Base-by-base conservation (phyloP, 2,329 filamentous ascomycete species). In the Xylaria sp. region DNA sequence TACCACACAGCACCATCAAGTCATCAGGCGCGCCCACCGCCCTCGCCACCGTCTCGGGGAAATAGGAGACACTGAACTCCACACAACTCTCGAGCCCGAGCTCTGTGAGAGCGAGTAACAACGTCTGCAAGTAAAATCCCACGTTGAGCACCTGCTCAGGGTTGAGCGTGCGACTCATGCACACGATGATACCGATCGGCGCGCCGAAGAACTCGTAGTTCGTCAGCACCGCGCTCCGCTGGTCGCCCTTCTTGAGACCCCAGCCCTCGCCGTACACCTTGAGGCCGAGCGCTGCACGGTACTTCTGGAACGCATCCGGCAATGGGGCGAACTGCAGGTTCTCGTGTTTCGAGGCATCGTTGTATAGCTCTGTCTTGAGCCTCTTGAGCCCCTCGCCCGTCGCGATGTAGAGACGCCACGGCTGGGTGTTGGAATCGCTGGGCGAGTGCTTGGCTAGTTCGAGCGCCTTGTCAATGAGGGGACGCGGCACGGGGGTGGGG, bases 171-270 rank as follows among this genome's bases (percentile, higher is more conserved):
- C 23, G 16, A 42, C 55, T 61, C 63, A 66, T 65, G 59, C 65
- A 66, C n/a, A 67, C 60, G 52, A 69, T 47, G 1, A 60, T 52
- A 0, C 51, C 67, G 0, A 61, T 60, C 1, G 67, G 64, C 1
- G 66, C 66, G 19, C 65, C 63, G 59, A 67, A 67, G 63, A 67
- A 69, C 4, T 64, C 59, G 47, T 52, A 68, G 42, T 68, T 68
- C 1, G 61, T 59, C 62, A 69, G 46, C 52, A 58, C 47, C 1
- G 62, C 65, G 1, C 19, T 18, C 16, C 55, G 52, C 9, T 59
- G 61, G 1, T 46, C 63, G 34, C 56, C 63, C 3, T n/a, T 9
- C 54, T 67, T 65, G 18, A 68, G 59, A 4, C 57, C 58, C 52
- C 49, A 64, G 8, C 62, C 66, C 16, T 61, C 62, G 42, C 62